A percentile compares a stretch with the other conserved stretches of the same genome.
These are phyloP conservation scores for Mediolabrus comicus DNA, from an alignment of 108 stramenopile genomes.

Conservation along the genomic window DNA sequence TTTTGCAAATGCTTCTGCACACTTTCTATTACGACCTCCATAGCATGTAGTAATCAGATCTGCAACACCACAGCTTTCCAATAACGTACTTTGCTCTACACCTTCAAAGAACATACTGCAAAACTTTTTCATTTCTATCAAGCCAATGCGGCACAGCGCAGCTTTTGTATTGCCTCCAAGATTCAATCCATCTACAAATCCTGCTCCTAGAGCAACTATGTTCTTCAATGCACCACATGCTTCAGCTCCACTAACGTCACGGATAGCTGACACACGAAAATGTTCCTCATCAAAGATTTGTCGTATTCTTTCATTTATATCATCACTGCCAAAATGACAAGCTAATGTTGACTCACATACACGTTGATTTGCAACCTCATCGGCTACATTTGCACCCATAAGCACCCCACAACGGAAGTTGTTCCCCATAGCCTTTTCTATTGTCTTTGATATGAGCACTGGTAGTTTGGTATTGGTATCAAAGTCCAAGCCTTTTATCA, in stretches of 20 bases:
- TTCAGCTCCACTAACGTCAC: slow-evolving; percentile 90
- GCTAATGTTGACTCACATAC: slow-evolving; percentile 96
- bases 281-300: slow-evolving; percentile 76
- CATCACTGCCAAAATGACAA: slow-evolving; percentile 67
- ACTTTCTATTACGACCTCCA: slow-evolving; percentile 94
- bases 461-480: slow-evolving; percentile 59
- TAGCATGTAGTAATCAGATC: slow-evolving; percentile 98
- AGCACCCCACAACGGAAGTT: slow-evolving; percentile 81
- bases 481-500: slow-evolving; percentile 88
- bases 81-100: slow-evolving; percentile 79
- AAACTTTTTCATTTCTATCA: slow-evolving; percentile 88
- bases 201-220: slow-evolving; percentile 94
- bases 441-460: slow-evolving; percentile 72
- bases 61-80: slow-evolving; percentile 94
- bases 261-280: slow-evolving; percentile 87
- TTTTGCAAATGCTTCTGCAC: slow-evolving; percentile 90
- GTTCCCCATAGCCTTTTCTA: slow-evolving; percentile 75
- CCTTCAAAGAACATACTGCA: slow-evolving; percentile 85
- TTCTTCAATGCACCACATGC: slow-evolving; percentile 97
- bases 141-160: slow-evolving; percentile 83
- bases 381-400: slow-evolving; percentile 99
- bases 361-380: slow-evolving; percentile 90
- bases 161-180: slow-evolving; percentile 96
- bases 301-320: slow-evolving; percentile 68
- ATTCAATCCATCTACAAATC: slow-evolving; percentile 92